Conservation (phyloP, 805 yeast species). For the Monosporozyma solicola region DNA sequence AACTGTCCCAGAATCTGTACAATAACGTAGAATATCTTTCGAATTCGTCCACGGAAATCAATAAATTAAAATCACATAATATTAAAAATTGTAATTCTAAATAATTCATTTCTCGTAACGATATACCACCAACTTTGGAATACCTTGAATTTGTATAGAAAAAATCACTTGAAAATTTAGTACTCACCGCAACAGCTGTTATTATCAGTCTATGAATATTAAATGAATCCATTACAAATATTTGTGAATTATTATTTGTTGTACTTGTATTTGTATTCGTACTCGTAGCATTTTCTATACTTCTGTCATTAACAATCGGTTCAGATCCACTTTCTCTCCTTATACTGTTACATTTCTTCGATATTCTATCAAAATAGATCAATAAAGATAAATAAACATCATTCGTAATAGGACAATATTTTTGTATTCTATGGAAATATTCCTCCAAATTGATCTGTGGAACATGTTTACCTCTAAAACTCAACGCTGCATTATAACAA, state of each 20-base stretch:
- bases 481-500: slow-evolving; percentile 53
- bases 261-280: slow-evolving; percentile 7
- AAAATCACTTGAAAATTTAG: slow-evolving; percentile 89
- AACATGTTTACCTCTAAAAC: slow-evolving; percentile 91
- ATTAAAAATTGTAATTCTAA: slow-evolving; percentile 83
- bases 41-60: slow-evolving; percentile 84
- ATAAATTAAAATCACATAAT: slow-evolving; percentile 73
- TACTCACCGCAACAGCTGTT: slow-evolving; percentile 90
- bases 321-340: neutral
- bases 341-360: slow-evolving; percentile 43
- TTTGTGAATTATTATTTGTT: slow-evolving; percentile 35
- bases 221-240: slow-evolving; percentile 92
- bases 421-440: slow-evolving; percentile 79
- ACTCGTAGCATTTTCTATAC: slow-evolving; percentile 6
- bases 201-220: slow-evolving; percentile 91
- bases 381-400: slow-evolving; percentile 85
- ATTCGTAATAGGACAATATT: slow-evolving; percentile 97
- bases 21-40: slow-evolving; percentile 84
- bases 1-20: slow-evolving; percentile 42
- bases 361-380: slow-evolving; percentile 91
- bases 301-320: slow-evolving; percentile 1
- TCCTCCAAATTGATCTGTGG: slow-evolving; percentile 93
- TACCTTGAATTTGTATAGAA: slow-evolving; percentile 90
- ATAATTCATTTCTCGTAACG: slow-evolving; percentile 86
- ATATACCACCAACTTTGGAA: slow-evolving; percentile 93